Conservation (phyloP, 2,329 filamentous ascomycete genomes). For the Aspergillus sp. region DNA sequence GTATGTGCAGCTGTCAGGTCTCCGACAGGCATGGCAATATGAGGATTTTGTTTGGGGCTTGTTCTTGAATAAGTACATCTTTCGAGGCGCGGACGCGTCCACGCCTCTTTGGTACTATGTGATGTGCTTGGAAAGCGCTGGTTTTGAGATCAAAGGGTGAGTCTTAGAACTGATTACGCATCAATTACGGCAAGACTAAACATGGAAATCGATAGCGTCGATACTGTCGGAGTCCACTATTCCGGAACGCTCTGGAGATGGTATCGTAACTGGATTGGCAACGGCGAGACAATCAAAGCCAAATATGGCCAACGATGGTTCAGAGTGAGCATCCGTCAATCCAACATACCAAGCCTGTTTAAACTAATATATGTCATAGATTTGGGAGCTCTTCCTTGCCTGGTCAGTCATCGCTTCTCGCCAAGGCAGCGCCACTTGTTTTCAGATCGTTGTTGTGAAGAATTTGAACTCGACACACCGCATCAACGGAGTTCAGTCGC, state of each 20-base stretch:
- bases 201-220: conserved; percentile 41
- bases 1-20: conserved; percentile 80
- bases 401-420: conserved; percentile 69
- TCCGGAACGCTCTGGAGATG: conserved; percentile 85
- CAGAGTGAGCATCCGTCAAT: conserved; percentile 53
- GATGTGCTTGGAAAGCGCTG: conserved; percentile 67
- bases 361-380: conserved; percentile 38
- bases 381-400: conserved; percentile 76
- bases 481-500: conserved; percentile 59
- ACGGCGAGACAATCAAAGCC: conserved; percentile 72
- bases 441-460: conserved; percentile 71
- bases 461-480: conserved; percentile 73
- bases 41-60: conserved; percentile 89
- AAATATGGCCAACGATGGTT: conserved; percentile 88
- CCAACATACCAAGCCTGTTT: too few relatives aligned
- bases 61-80: conserved; percentile 95
- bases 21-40: conserved; percentile 84
- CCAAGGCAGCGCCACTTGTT: conserved; percentile 69
- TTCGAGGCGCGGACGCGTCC: conserved; percentile 84
- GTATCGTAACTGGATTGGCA: conserved; percentile 91
- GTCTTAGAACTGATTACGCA: not conserved
- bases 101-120: conserved; percentile 76
- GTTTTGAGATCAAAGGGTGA: conserved; percentile 69
- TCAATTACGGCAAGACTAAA: not conserved
- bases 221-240: conserved; percentile 87